Evolutionary conservation across 179 eudicot genomes (phyloP).

Genomic region (Silene coronaria): DNA sequence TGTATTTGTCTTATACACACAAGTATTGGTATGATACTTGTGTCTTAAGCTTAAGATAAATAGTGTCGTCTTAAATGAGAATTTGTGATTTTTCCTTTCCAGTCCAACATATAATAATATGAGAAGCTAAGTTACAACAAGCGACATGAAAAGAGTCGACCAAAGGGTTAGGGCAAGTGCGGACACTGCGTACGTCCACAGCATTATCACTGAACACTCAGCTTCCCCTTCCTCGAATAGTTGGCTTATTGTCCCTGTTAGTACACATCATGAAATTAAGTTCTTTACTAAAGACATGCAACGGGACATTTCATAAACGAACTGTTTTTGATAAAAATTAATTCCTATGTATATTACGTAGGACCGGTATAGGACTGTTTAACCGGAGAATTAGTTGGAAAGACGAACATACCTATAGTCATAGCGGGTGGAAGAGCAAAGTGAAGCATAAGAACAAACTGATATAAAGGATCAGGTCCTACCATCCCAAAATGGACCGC

Average conservation of each 20-base stretch:
- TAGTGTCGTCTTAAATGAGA: no score
- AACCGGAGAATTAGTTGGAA: no score
- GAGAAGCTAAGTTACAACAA: constrained; percentile 32
- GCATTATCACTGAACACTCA: constrained; percentile 52
- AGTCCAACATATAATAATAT: not conserved
- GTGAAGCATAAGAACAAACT: constrained; percentile 55
- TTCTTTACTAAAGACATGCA: no score
- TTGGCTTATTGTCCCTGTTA: constrained; percentile 47
- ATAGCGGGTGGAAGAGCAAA: constrained; percentile 56
- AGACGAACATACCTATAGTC: constrained; percentile 40
- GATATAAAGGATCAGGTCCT: constrained; percentile 40
- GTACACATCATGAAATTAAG: not conserved
- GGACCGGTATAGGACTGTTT: no score
- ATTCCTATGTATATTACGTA: no score
- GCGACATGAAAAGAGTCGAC: constrained; percentile 45
- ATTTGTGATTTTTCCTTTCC: not conserved
- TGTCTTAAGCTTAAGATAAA: no score
- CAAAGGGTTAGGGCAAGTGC: constrained; percentile 44
- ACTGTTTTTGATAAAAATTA: no score
- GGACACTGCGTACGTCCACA: constrained; percentile 45
- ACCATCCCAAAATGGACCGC: constrained; percentile 34
- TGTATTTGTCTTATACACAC: no score
- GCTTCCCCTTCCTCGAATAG: constrained; percentile 46
- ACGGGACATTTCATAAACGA: no score
- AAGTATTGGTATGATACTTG: no score